A percentile compares a stretch with the other conserved stretches of the same genome.
Conservation (phyloP, 2,329 filamentous ascomycete genomes). For the Aspergillus sp. region DNA sequence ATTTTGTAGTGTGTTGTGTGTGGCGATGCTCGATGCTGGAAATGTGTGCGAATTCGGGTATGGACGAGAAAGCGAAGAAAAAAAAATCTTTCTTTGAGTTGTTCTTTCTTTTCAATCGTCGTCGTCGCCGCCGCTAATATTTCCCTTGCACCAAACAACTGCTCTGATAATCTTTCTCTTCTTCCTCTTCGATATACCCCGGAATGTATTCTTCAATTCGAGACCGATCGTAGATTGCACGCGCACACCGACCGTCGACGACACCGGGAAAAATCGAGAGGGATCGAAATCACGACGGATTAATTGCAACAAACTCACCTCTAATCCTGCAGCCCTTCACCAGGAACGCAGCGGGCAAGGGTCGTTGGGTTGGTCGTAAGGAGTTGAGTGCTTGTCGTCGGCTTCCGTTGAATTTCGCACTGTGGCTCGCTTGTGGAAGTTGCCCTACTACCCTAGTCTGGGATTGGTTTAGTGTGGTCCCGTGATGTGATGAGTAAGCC, state of each 20-base stretch:
- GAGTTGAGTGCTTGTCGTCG: constrained; percentile 44
- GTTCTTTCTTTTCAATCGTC: neutral
- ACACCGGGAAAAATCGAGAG: constrained; percentile 6
- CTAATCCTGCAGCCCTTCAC: constrained; percentile 49
- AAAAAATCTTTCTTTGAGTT: neutral
- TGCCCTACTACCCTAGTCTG: constrained; percentile 43
- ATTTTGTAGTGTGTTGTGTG: no score
- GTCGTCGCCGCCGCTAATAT: neutral
- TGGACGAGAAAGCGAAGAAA: neutral
- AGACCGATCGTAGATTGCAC: constrained; percentile 5
- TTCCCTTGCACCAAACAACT: neutral
- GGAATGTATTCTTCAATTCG: neutral
- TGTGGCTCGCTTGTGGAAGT: constrained; percentile 49
- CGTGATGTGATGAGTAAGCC: constrained; percentile 23
- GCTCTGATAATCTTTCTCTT: neutral
- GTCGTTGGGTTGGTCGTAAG: constrained; percentile 42
- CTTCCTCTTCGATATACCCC: neutral
- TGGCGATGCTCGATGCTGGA: neutral
- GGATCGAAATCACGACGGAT: constrained; percentile 18
- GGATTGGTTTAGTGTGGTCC: constrained; percentile 25
- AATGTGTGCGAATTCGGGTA: neutral
- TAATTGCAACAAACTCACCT: constrained; percentile 40
- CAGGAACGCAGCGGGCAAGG: constrained; percentile 45
- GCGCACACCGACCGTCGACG: constrained; percentile 4
- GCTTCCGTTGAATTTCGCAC: constrained; percentile 46